Evolutionary conservation across 2,329 filamentous ascomycete species (phyloP).

Genomic region (Penicillium sp.): DNA sequence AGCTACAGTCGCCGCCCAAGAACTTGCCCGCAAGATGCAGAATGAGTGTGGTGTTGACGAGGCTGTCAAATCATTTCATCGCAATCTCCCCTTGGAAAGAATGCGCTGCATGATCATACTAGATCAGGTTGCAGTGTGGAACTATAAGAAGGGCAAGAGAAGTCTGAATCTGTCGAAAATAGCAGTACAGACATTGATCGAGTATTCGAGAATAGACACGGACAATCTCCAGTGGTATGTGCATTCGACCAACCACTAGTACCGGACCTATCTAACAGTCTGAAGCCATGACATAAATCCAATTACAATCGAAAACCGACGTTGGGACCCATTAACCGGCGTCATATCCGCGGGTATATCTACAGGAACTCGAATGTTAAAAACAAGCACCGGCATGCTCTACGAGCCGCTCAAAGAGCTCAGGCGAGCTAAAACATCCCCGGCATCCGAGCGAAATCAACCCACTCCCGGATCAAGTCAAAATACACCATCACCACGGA

Average conservation of each 20-base stretch:
- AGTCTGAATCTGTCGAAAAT: slow-evolving; percentile 23
- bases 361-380: slow-evolving; percentile 27
- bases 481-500: neutral
- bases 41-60: slow-evolving; percentile 42
- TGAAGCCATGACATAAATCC: slow-evolving; percentile 28
- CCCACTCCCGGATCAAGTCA: neutral
- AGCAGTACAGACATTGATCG: slow-evolving; percentile 26
- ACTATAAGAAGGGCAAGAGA: slow-evolving; percentile 9
- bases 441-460: neutral
- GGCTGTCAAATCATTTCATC: slow-evolving; percentile 49
- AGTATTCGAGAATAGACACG: slow-evolving; percentile 21
- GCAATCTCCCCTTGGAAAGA: slow-evolving; percentile 25
- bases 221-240: slow-evolving; percentile 24
- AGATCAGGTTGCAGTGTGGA: slow-evolving; percentile 27
- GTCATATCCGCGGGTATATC: slow-evolving; percentile 26
- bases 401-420: slow-evolving; percentile 30
- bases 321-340: slow-evolving; percentile 35
- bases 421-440: slow-evolving; percentile 5
- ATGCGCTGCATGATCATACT: slow-evolving; percentile 29
- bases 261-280: neutral
- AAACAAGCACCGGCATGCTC: slow-evolving; percentile 28
- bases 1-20: slow-evolving; percentile 36
- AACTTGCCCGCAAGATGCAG: slow-evolving; percentile 41
- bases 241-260: neutral
- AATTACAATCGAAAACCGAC: slow-evolving; percentile 34